phyloP scores from a whole-genome alignment of 768 basidiomycete genomes.

The Paxillus ammoniavirescens region DNA sequence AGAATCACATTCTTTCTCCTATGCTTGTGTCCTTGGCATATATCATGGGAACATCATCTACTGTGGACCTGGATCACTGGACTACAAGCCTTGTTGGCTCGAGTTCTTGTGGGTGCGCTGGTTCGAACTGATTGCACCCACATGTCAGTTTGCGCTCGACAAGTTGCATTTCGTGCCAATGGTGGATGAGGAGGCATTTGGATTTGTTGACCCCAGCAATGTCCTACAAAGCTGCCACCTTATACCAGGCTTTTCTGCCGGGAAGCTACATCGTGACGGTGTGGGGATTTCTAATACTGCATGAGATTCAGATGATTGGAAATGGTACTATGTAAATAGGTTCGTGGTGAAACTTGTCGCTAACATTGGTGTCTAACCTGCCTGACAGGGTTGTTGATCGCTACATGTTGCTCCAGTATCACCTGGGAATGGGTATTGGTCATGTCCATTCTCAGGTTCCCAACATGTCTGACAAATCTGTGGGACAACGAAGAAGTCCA shows the following conservation, averaged over 20 bases:
- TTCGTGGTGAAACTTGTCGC: no score
- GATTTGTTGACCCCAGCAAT: slow-evolving; percentile 6
- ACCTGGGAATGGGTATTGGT: no score
- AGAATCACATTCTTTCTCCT: not conserved
- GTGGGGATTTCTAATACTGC: not conserved
- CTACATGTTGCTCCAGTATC: slow-evolving; percentile 3
- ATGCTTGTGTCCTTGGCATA: no score
- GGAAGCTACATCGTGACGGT: no score
- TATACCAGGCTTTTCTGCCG: slow-evolving; percentile 4
- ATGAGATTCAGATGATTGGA: no score
- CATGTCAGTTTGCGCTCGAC: not conserved
- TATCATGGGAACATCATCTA: slow-evolving; percentile 3
- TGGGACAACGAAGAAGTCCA: no score
- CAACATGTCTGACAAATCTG: no score
- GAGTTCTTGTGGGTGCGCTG: not conserved
- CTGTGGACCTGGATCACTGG: no score
- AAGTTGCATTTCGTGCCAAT: no score
- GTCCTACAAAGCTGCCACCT: slow-evolving; percentile 6
- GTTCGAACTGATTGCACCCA: not conserved
- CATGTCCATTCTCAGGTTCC: no score
- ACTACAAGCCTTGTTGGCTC: not conserved
- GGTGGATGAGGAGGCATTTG: no score
- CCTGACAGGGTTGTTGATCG: slow-evolving; percentile 3
- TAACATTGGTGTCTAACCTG: not conserved
- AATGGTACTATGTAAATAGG: no score